These are phyloP conservation scores for Lipomyces japonicus DNA, from an alignment of 805 yeast species.

Conservation along the genomic window DNA sequence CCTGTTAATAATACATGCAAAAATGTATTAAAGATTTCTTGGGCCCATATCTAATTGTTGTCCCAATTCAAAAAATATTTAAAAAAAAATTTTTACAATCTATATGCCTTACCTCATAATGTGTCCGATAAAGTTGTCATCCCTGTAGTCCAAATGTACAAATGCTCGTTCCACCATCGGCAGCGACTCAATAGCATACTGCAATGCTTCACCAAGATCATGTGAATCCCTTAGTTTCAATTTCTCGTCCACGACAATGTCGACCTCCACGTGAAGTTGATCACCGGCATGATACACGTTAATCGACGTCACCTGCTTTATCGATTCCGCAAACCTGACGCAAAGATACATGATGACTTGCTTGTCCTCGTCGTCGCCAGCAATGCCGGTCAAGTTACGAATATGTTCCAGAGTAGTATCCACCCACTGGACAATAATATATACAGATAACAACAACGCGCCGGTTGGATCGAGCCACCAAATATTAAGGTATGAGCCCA, in stretches of 20 bases:
- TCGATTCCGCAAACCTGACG: slow-evolving; percentile 54
- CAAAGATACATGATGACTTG: slow-evolving; percentile 56
- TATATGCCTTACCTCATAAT: not conserved
- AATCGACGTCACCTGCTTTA: slow-evolving; percentile 52
- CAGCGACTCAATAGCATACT: slow-evolving; percentile 60
- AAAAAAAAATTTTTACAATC: too few relatives aligned
- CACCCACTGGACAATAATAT: slow-evolving; percentile 54
- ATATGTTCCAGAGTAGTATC: slow-evolving; percentile 55
- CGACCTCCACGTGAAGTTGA: slow-evolving; percentile 60
- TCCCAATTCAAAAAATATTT: too few relatives aligned
- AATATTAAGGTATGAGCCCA: slow-evolving; percentile 47
- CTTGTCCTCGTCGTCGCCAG: slow-evolving; percentile 51
- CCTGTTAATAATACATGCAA: too few relatives aligned
- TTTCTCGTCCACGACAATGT: slow-evolving; percentile 48
- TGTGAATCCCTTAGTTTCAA: slow-evolving; percentile 55
- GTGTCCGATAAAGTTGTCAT: not conserved
- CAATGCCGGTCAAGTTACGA: slow-evolving; percentile 58
- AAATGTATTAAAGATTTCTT: too few relatives aligned
- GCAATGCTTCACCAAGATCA: slow-evolving; percentile 65
- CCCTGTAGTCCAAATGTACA: slow-evolving; percentile 57
- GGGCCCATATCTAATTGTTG: too few relatives aligned
- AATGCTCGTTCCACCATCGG: slow-evolving; percentile 64
- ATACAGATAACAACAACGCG: slow-evolving; percentile 51
- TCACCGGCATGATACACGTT: slow-evolving; percentile 65
- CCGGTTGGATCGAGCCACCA: slow-evolving; percentile 59